Percentiles rank a stretch among this genome's conserved stretches.
These are phyloP conservation scores for Rhizophora apiculata DNA, from an alignment of 345 rosid genomes.

Conservation along the genomic window DNA sequence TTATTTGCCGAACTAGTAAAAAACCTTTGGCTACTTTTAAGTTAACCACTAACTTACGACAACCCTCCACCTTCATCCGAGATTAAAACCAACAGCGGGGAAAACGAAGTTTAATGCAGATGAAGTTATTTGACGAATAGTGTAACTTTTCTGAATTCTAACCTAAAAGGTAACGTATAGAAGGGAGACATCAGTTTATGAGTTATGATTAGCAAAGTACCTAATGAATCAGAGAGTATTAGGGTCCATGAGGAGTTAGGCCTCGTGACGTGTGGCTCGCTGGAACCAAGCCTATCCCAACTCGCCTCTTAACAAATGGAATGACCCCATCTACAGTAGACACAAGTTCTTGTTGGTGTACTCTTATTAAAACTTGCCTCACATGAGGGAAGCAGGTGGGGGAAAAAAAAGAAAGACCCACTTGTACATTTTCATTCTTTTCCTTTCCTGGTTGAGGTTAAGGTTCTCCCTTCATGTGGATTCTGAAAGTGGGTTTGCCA, in stretches of 20 bases:
- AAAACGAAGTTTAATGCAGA: no score
- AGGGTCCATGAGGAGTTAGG: background rate
- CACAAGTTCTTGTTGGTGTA: background rate
- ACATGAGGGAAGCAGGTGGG: background rate
- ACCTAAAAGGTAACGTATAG: conserved; percentile 12
- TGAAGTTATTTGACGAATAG: no score
- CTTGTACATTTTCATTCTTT: no score
- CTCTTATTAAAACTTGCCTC: background rate
- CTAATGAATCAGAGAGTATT: background rate
- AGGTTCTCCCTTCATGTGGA: no score
- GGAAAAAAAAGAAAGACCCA: no score
- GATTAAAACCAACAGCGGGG: no score
- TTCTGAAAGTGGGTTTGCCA: background rate
- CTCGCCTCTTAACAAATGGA: background rate
- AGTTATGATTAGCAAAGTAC: background rate
- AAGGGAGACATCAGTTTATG: conserved; percentile 30
- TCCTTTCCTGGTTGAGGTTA: no score
- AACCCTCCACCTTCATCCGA: no score
- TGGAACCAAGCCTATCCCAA: background rate
- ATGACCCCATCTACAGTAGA: background rate
- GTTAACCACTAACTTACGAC: no score
- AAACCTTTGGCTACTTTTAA: no score
- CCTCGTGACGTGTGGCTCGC: background rate
- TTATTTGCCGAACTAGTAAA: no score
- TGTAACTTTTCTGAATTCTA: background rate